Evolutionary conservation across 306 rosid species (phyloP).

Genomic region (Dryas drummondii): DNA sequence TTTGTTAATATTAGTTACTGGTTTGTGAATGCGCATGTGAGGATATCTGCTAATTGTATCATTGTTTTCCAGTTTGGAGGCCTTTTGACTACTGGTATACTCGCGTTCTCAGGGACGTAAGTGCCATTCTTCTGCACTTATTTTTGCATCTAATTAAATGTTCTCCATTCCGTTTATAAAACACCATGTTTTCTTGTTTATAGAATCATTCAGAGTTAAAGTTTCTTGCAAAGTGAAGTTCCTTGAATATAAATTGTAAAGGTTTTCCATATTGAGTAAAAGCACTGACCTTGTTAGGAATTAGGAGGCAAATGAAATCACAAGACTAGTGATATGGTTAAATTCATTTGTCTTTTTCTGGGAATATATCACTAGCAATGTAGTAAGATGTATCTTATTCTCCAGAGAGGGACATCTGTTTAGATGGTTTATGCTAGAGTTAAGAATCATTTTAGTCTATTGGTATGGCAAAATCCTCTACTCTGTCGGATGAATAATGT

Average conservation of each 20-base stretch:
- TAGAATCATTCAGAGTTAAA: not conserved
- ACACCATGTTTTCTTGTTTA: not conserved
- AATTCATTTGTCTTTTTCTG: not conserved
- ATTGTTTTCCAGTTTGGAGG: conserved; percentile 72
- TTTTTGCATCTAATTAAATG: not conserved
- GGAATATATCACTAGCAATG: not conserved
- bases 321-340: not conserved
- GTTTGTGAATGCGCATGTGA: not conserved
- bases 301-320: not conserved
- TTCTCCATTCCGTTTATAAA: not conserved
- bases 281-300: not conserved
- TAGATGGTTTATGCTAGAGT: conserved; percentile 1
- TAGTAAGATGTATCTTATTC: not conserved
- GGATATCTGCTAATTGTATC: not conserved
- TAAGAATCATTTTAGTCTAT: not conserved
- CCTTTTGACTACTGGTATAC: conserved; percentile 75
- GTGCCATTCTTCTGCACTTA: conserved; percentile 28
- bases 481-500: not conserved
- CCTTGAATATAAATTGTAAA: not conserved
- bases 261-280: not conserved
- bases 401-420: not conserved
- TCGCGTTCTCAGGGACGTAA: conserved; percentile 94
- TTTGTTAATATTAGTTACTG: not conserved
- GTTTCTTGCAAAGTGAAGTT: not conserved
- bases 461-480: not conserved